Base-by-base conservation (phyloP, 2,329 filamentous ascomycete species). In the Arthrobotrys conoides region DNA sequence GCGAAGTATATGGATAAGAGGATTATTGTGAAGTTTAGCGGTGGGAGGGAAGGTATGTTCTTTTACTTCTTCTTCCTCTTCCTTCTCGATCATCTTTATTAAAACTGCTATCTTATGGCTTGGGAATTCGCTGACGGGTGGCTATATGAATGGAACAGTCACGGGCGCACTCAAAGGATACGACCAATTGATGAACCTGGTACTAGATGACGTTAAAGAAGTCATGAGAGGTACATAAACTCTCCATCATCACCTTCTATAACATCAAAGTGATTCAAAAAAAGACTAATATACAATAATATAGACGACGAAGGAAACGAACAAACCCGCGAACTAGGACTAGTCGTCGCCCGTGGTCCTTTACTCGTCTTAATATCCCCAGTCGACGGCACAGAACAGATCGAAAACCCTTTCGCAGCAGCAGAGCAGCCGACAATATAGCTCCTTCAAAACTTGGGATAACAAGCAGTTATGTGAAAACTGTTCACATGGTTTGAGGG, bases 1-100 rank as follows among this genome's bases (percentile, higher is more conserved):
- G 90, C 88, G 84, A 97, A 97, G 87, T 99, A 98, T 85, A 94
- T 97, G 92, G 94, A 99, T 85, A 97, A 97, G 89, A 89, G 92
- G 83, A 93, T 99, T 82, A 92, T 89, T 9, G 94, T 99, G 84
- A 98, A 98, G 86, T 98, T 99, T 85, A 97, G 93, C 83, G 96
- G 96, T 49, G 96, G 96, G 0, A 87, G 95, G 78, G 94, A 97
- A 87, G 93, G 94, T 96, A 84, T 79, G 88, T 84, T 64, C 44
- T 22, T n/a, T n/a, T 24, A 14, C 30, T 8, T 36, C 4, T 12
- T n/a, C n/a, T n/a, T 22, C n/a, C 5, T 38, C 24, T 41, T 46
- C 18, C 1, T 30, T 6, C 14, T 38, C 30, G 9, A 18, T 65
- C 12, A 5, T 48, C n/a, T n/a, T n/a, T n/a, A n/a, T n/a, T n/a